phyloP scores from a whole-genome alignment of 441 rosid genomes.

The Raphanus hybrid region DNA sequence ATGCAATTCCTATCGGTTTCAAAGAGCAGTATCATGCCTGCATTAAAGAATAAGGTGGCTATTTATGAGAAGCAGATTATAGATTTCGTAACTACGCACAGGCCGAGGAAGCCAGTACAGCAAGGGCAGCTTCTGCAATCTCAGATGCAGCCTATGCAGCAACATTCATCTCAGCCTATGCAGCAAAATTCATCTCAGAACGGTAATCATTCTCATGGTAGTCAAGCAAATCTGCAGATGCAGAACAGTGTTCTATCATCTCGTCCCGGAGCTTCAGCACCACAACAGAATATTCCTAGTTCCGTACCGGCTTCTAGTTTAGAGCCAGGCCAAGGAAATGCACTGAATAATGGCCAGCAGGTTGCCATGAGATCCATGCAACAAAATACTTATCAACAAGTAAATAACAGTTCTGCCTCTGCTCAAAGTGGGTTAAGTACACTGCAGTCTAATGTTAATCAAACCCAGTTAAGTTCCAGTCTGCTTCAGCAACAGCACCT shows the following conservation, averaged over 20 bases:
- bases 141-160: slow-evolving; percentile 73
- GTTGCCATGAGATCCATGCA: slow-evolving; percentile 65
- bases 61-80: slow-evolving; percentile 62
- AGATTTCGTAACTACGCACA: slow-evolving; percentile 55
- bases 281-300: slow-evolving; percentile 67
- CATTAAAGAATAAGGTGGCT: slow-evolving; percentile 69
- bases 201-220: slow-evolving; percentile 67
- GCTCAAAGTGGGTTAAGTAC: slow-evolving; percentile 67
- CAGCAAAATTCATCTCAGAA: slow-evolving; percentile 69
- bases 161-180: slow-evolving; percentile 61
- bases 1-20: slow-evolving; percentile 59
- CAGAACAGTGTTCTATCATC: slow-evolving; percentile 74
- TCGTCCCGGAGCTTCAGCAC: slow-evolving; percentile 63
- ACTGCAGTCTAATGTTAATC: slow-evolving; percentile 61
- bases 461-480: slow-evolving; percentile 62
- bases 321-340: slow-evolving; percentile 78
- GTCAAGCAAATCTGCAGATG: slow-evolving; percentile 69
- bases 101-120: slow-evolving; percentile 68
- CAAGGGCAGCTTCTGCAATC: slow-evolving; percentile 74
- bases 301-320: slow-evolving; percentile 59
- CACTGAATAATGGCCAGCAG: slow-evolving; percentile 69
- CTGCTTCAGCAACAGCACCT: slow-evolving; percentile 82
- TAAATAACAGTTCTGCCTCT: slow-evolving; percentile 57
- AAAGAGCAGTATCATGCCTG: slow-evolving; percentile 53
- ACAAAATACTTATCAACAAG: slow-evolving; percentile 76